Base-by-base conservation (phyloP, 2,329 filamentous ascomycete species). In the Ascosphaera apis region DNA sequence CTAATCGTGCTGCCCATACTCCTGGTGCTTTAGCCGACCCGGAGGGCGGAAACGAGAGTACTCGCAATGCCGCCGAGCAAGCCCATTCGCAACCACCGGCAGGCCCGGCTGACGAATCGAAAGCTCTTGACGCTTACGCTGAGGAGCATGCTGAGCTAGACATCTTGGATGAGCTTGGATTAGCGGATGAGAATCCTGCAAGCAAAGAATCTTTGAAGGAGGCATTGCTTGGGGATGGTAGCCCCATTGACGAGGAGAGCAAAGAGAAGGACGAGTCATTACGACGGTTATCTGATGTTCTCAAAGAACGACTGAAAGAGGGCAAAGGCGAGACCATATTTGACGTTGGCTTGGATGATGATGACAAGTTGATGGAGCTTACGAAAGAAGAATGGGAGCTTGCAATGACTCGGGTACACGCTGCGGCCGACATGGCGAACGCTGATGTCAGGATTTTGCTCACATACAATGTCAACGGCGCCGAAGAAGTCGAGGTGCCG, bases 321-420 rank as follows among this genome's bases (percentile, higher is more conserved):
- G 84, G 84, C 2, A 72, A 83, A 45, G 83, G 83, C 37, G 88
- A 98, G 62, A 73, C 76, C 0, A 64, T 98, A 38, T 88, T 98
- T 48, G 88, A 98, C 46, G 62, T 98, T 12, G 88, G 88, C 1
- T 73, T 86, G 40, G 86, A 98, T 57, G 78, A 91, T 50, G 84
- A 73, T 51, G 82, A 82, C 31, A 81, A 92, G 36, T 69, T 75
- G 5, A 88, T 93, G 78, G 66, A 63, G 5, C 67, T 98, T 42
- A 69, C 65, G 2, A 66, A 70, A 43, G 63, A 69, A 3, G 70
- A 92, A 45, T 95, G 84, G 80, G 66, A 77, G 19, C 54, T 58
- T 36, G 81, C 84, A 2, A 60, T 83, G 40, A 59, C 61, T 42
- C 67, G 77, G 35, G 52, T 95, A 42, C 62, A 61, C 36, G 62